phyloP scores from a whole-genome alignment of 192 early-diverging fungal genomes.

The Phycomyces nitens region DNA sequence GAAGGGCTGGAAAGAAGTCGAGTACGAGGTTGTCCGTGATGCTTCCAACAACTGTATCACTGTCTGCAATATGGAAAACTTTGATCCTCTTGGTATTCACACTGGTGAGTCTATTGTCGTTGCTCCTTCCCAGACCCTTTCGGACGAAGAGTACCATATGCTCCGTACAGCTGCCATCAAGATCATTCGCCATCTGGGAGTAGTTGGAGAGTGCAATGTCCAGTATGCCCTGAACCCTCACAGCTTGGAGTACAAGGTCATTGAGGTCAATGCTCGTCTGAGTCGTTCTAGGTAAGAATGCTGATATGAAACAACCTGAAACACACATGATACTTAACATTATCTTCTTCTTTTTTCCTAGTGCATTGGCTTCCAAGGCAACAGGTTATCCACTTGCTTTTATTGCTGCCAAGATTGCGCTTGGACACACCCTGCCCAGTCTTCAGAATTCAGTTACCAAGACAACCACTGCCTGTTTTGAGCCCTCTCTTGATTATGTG shows the following conservation, averaged over 20 bases:
- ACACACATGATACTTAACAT: not conserved
- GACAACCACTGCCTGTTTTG: conserved; percentile 94
- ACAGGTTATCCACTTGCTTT: conserved; percentile 98
- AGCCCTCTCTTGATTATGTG: conserved; percentile 93
- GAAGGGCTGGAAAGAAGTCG: conserved; percentile 99
- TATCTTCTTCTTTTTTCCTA: conserved; percentile 15
- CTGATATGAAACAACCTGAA: too few relatives aligned
- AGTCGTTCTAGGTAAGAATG: conserved; percentile 53
- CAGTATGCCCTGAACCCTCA: conserved; percentile 95
- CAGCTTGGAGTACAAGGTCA: conserved; percentile 85
- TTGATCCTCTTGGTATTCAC: conserved; percentile 97
- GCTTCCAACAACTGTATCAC: conserved; percentile 97
- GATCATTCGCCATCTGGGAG: conserved; percentile 92
- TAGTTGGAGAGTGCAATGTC: conserved; percentile 98
- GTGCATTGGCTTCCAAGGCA: conserved; percentile 94
- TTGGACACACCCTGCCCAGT: conserved; percentile 84
- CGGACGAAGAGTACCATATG: conserved; percentile 96
- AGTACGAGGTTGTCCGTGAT: conserved; percentile 98
- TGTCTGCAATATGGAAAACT: conserved; percentile 99
- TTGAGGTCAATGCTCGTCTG: conserved; percentile 97
- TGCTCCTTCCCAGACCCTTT: conserved; percentile 94
- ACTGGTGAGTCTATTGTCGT: conserved; percentile 99
- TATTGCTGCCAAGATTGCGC: conserved; percentile 94
- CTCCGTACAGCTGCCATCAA: conserved; percentile 93
- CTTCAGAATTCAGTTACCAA: conserved; percentile 89